phyloP scores from a whole-genome alignment of 768 basidiomycete genomes.

The Boletellus ananiceps region DNA sequence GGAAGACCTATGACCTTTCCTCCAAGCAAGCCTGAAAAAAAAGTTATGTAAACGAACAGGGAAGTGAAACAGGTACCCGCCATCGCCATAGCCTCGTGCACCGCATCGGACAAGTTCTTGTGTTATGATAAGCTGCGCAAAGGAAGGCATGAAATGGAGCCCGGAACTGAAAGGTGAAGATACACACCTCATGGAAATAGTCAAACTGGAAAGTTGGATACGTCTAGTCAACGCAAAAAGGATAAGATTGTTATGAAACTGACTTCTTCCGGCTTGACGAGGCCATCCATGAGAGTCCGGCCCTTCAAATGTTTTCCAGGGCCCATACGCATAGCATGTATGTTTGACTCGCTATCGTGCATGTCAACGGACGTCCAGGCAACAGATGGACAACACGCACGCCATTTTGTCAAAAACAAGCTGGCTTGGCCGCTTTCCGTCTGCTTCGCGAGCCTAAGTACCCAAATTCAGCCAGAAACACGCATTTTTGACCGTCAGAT shows the following conservation, averaged over 20 bases:
- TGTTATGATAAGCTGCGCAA: constrained; percentile 49
- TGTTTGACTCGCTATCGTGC: constrained; percentile 48
- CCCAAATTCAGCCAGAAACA: constrained; percentile 11
- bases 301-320: constrained; percentile 86
- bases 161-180: constrained; percentile 19
- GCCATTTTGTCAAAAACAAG: constrained; percentile 79
- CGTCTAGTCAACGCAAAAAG: constrained; percentile 1
- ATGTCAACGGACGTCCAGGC: background rate
- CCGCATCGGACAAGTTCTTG: constrained; percentile 57
- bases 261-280: constrained; percentile 73
- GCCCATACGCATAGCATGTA: constrained; percentile 90
- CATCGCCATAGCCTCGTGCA: constrained; percentile 66
- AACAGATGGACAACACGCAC: constrained; percentile 33
- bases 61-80: constrained; percentile 21
- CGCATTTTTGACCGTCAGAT: constrained; percentile 2
- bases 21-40: constrained; percentile 37
- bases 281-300: constrained; percentile 63
- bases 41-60: background rate
- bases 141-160: background rate
- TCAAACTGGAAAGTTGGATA: constrained; percentile 43
- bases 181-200: constrained; percentile 66
- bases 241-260: constrained; percentile 7
- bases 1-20: constrained; percentile 69
- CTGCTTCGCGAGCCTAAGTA: constrained; percentile 64
- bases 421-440: constrained; percentile 83